Evolutionary conservation across 768 basidiomycete genomes (phyloP).

Genomic region (Mycena sanguinolenta): DNA sequence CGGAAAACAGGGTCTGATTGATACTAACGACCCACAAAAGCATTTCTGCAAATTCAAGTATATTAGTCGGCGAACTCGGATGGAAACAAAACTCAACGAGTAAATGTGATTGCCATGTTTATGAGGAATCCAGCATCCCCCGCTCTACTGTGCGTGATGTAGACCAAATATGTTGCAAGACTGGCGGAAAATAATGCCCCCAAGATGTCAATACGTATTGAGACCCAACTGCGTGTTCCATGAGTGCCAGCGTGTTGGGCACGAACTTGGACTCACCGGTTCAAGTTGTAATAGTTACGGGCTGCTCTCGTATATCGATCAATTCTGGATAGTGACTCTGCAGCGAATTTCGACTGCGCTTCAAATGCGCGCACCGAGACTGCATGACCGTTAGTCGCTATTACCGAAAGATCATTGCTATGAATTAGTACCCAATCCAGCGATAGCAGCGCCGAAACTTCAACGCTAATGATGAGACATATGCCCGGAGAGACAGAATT

Average conservation of each 20-base stretch:
- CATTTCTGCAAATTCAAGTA: background rate
- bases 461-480: background rate
- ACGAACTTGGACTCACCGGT: background rate
- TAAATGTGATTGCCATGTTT: conserved; percentile 51
- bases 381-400: background rate
- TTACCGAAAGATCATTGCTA: too few species aligned
- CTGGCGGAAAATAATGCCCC: conserved; percentile 55
- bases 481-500: conserved; percentile 36
- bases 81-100: background rate
- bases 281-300: conserved; percentile 24
- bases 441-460: conserved; percentile 59
- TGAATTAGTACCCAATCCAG: conserved; percentile 50
- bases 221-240: conserved; percentile 50
- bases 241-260: conserved; percentile 47
- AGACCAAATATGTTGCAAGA: conserved; percentile 55
- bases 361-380: conserved; percentile 62
- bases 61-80: background rate
- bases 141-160: conserved; percentile 47
- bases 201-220: conserved; percentile 54
- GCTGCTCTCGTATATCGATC: conserved; percentile 51
- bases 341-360: conserved; percentile 53
- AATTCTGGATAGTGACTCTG: conserved; percentile 51
- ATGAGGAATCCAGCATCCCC: conserved; percentile 53
- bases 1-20: background rate
- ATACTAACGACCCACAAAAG: conserved; percentile 49